A percentile compares a stretch with the other conserved stretches of the same genome.
Evolutionary conservation across 257 asterid species (phyloP).

Genomic region (Nicotiana paniculata): DNA sequence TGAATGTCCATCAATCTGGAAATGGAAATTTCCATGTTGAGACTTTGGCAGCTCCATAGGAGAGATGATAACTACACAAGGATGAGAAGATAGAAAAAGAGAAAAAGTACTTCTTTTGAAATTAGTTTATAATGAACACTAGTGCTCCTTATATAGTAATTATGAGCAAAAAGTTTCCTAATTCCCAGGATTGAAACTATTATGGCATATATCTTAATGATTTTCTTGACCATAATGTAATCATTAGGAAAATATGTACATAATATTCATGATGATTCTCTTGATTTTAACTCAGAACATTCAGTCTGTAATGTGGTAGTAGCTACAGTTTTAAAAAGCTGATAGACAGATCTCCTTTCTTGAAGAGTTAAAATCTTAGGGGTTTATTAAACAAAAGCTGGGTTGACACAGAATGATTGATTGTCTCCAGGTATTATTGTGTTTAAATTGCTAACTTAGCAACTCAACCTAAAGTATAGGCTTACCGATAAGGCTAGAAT

Average conservation of each 20-base stretch:
- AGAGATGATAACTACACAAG: not conserved
- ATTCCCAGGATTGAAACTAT: not conserved
- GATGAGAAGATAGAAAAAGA: not conserved
- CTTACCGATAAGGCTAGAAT: not conserved
- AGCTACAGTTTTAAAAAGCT: not conserved
- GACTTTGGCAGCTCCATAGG: not conserved
- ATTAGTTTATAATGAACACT: not conserved
- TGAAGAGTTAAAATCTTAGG: not conserved
- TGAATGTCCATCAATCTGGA: constrained; percentile 1
- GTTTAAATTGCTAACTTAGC: not conserved
- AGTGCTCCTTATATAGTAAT: not conserved
- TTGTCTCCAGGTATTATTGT: not conserved
- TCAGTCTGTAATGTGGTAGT: not conserved
- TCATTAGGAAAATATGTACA: not conserved
- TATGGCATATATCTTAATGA: not conserved
- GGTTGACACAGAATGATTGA: not conserved
- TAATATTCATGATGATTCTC: not conserved
- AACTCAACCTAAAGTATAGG: not conserved
- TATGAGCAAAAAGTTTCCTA: not conserved
- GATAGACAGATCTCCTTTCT: not conserved
- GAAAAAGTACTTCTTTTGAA: not conserved
- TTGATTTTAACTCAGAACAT: not conserved
- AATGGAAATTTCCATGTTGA: not conserved
- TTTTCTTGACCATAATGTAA: not conserved
- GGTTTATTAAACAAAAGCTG: not conserved